phyloP scores from a whole-genome alignment of 257 asterid genomes.

The Solanum bulbocastanum region DNA sequence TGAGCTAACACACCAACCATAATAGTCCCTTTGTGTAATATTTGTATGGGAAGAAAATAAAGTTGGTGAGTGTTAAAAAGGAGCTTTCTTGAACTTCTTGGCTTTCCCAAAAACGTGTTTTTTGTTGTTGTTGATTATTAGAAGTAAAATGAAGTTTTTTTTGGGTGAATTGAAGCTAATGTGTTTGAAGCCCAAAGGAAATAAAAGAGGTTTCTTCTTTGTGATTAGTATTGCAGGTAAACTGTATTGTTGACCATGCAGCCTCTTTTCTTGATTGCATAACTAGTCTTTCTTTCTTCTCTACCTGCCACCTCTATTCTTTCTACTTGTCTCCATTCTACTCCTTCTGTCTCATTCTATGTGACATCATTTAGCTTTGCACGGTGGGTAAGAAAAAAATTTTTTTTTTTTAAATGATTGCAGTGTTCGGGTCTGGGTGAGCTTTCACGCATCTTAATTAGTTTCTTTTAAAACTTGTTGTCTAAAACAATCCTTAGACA shows the following conservation, averaged over 20 bases:
- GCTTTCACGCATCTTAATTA: not conserved
- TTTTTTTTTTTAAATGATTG: too few species aligned
- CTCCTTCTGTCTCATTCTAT: not conserved
- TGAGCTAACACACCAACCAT: slow-evolving; percentile 72
- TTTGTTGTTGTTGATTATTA: slow-evolving; percentile 15
- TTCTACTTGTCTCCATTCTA: not conserved
- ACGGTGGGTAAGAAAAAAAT: not conserved
- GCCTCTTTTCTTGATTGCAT: slow-evolving; percentile 20
- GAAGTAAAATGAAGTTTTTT: not conserved
- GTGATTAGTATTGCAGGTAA: slow-evolving; percentile 48
- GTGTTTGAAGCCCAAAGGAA: slow-evolving; percentile 4
- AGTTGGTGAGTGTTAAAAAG: not conserved
- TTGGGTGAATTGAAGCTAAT: slow-evolving; percentile 3
- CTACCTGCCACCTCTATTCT: slow-evolving; percentile 9
- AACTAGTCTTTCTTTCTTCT: slow-evolving; percentile 1
- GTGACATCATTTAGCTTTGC: not conserved
- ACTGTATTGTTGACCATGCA: slow-evolving; percentile 65
- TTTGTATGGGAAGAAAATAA: slow-evolving; percentile 25
- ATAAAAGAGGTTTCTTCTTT: slow-evolving; percentile 15
- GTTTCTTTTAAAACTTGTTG: not conserved
- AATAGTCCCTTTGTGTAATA: slow-evolving; percentile 11
- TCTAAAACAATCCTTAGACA: not conserved
- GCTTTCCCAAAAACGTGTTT: not conserved
- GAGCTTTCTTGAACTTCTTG: not conserved
- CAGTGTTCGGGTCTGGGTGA: not conserved